phyloP scores from a whole-genome alignment of 2,329 filamentous ascomycete species.

The Leptosphaerulina australis region DNA sequence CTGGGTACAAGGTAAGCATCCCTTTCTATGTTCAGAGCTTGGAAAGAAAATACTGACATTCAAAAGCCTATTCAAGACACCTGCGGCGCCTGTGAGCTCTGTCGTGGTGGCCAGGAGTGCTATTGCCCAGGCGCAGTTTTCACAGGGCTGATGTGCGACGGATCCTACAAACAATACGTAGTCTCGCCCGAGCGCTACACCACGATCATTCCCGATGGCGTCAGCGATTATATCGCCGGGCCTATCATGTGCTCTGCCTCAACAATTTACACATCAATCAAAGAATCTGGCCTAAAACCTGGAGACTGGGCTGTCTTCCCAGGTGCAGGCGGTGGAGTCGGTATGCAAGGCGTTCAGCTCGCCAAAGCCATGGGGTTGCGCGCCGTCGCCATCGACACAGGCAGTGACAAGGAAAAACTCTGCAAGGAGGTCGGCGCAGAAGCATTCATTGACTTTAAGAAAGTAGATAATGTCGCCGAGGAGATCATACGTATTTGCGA shows the following conservation, averaged over 20 bases:
- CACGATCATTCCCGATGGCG: conserved; percentile 61
- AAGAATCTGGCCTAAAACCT: conserved; percentile 57
- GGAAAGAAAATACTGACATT: conserved; percentile 7
- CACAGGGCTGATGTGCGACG: conserved; percentile 45
- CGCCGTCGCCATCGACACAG: conserved; percentile 46
- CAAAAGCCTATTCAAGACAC: conserved; percentile 35
- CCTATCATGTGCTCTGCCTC: conserved; percentile 66
- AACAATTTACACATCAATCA: conserved; percentile 64
- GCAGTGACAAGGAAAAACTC: conserved; percentile 44
- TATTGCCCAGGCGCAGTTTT: conserved; percentile 50
- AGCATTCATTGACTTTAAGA: conserved; percentile 48
- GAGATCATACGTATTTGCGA: conserved; percentile 44
- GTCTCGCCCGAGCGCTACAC: conserved; percentile 62
- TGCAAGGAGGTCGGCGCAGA: conserved; percentile 45
- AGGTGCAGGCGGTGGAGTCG: conserved; percentile 62
- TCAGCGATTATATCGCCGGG: conserved; percentile 62
- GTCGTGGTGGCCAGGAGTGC: conserved; percentile 60
- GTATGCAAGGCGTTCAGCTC: conserved; percentile 62
- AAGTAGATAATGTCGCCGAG: conserved; percentile 39
- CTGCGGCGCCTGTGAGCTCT: conserved; percentile 52
- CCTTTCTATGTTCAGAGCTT: too few relatives aligned
- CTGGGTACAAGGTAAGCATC: conserved; percentile 43
- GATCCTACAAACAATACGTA: conserved; percentile 66
- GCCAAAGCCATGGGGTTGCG: conserved; percentile 50
- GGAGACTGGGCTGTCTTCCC: conserved; percentile 63